These are phyloP conservation scores for Komagataella pseudopastoris DNA, from an alignment of 805 yeast genomes.

Conservation along the genomic window DNA sequence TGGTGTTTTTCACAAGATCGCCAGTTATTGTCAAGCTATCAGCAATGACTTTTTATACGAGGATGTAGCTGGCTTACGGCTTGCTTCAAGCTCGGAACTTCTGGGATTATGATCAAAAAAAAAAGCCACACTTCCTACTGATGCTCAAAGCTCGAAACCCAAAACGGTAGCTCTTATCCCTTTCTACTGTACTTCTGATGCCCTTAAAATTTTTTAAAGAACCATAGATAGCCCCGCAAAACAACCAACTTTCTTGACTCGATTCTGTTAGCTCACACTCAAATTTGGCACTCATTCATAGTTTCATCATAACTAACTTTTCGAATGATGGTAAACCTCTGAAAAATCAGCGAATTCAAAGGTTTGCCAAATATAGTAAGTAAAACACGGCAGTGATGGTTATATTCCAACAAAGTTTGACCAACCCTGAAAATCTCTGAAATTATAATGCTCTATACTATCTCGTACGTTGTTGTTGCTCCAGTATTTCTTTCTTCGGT, in stretches of 20 bases:
- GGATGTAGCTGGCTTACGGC: background rate
- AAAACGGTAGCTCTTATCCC: too few relatives aligned
- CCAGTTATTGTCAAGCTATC: background rate
- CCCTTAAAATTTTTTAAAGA: too few relatives aligned
- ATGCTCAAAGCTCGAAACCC: too few relatives aligned
- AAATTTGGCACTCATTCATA: background rate
- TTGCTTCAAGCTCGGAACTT: background rate
- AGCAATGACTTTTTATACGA: too few relatives aligned
- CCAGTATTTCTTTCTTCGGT: conserved; percentile 35
- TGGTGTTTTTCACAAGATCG: background rate
- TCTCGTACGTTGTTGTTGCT: conserved; percentile 27
- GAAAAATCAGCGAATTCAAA: background rate
- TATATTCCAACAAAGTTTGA: background rate
- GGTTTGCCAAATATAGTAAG: background rate
- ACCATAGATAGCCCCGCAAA: background rate
- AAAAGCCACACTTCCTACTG: too few relatives aligned
- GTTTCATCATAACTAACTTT: background rate
- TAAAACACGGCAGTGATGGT: background rate
- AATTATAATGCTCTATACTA: conserved; percentile 29
- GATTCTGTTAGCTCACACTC: background rate
- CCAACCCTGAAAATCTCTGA: conserved; percentile 23
- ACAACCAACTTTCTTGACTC: background rate
- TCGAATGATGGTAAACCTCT: background rate
- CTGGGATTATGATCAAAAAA: too few relatives aligned
- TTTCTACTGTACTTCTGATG: too few relatives aligned